Evolutionary conservation across 164 flowering plant genomes (phyloP), one percentile per base, ranked within the genome.

Genomic region (Chimonanthus praecox): DNA sequence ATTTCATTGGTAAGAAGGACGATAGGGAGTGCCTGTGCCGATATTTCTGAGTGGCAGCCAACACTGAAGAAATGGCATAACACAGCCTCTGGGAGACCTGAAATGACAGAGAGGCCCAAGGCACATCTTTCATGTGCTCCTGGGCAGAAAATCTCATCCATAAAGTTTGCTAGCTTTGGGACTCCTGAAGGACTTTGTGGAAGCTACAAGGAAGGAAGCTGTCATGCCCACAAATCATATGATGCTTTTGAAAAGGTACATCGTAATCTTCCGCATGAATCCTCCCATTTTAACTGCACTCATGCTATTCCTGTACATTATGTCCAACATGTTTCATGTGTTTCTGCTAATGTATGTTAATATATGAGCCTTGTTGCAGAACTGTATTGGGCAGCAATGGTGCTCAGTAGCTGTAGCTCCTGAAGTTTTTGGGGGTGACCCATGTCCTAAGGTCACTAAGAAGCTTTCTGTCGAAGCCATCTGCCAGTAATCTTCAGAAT

Each of bases 151-250:
- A 95, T 95, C 60, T 79, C 92, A 16, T 84, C 92, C 2, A 88
- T 96, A 44, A 96, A 94, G 76, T 96, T 94, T 76, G 98, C 98
- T 45, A 96, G 99, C 83, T 94, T 90, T 74, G 99, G 99, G 49
- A 94, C 99, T 15, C 99, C 99, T 0, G 83, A 81, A 80, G 99
- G 99, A 13, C 58, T 20, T 6, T 95, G 99, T 68, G 99, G 99
- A 76, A 89, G 80, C 85, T 95, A 77, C 86, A 83, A 76, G 2
- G 83, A 93, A 74, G 99, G 99, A 72, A 82, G 86, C 69, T 96
- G 99, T 64, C 98, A 96, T 76, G 97, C 98, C 44, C 88, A 81
- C 72, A 83, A 87, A 47, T 94, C 98, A 2, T 96, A 91, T 49
- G 92, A 91, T 65, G 88, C 85, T 45, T 91, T 95, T 70, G 81